A percentile compares a stretch with the other conserved stretches of the same genome.
Conservation (phyloP, 768 basidiomycete species). For the Phylloporus rhodoxanthus region DNA sequence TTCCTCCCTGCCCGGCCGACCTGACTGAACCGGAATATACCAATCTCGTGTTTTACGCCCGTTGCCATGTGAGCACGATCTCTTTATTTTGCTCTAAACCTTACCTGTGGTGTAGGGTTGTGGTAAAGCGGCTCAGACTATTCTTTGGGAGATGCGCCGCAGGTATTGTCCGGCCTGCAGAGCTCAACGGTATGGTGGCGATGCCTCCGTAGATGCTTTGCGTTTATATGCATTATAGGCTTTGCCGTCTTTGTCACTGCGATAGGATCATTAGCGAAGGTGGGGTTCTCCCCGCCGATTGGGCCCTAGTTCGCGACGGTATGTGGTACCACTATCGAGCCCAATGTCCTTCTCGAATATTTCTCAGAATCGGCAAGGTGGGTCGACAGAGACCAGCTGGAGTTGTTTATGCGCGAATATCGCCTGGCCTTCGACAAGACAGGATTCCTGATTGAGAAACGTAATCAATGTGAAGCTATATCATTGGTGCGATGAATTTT, state of each 20-base stretch:
- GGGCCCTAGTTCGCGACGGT: background rate
- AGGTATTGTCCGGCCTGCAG: conserved; percentile 16
- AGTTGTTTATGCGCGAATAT: conserved; percentile 5
- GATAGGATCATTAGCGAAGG: background rate
- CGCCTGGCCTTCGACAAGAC: background rate
- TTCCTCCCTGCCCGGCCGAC: conserved; percentile 42
- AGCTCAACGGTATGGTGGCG: conserved; percentile 3
- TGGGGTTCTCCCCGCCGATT: conserved; percentile 1
- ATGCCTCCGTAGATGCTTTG: background rate
- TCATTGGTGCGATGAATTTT: background rate
- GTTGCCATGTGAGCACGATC: conserved; percentile 20
- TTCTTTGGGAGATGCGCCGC: conserved; percentile 16
- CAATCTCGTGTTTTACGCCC: conserved; percentile 33
- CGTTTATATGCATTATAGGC: conserved; percentile 1
- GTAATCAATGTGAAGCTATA: background rate
- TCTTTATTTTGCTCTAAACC: background rate
- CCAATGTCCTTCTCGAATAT: background rate
- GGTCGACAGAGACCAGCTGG: conserved; percentile 12
- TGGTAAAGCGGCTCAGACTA: conserved; percentile 1
- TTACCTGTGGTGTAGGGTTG: conserved; percentile 7
- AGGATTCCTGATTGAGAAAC: conserved; percentile 4
- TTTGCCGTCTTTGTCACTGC: background rate
- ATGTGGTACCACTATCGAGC: background rate
- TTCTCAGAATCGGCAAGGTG: background rate
- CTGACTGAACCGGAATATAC: conserved; percentile 42